Evolutionary conservation across 1,284 basidiomycete species (phyloP).

Genomic region (Boletus sp.): DNA sequence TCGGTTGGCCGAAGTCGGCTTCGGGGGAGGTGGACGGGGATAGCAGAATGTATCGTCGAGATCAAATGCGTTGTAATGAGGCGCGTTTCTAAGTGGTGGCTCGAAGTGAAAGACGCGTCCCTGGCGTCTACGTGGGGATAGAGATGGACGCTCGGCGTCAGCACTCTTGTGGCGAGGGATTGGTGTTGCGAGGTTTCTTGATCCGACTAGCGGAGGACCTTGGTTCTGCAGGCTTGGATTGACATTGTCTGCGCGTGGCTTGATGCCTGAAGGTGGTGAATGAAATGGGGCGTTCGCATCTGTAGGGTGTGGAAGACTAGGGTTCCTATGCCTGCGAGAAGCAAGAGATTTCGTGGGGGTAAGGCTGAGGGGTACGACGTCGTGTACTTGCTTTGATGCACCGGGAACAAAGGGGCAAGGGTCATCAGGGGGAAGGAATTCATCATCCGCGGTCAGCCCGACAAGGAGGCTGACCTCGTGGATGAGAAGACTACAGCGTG

Average conservation of each 20-base stretch:
- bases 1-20: conserved; percentile 17
- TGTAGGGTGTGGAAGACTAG: neutral
- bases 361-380: conserved; percentile 21
- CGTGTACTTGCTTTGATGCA: conserved; percentile 6
- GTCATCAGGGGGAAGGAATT: conserved; percentile 2
- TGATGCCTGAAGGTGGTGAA: neutral
- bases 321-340: conserved; percentile 10
- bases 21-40: conserved; percentile 23
- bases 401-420: neutral
- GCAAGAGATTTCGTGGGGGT: conserved; percentile 23
- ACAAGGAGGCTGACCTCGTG: conserved; percentile 34
- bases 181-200: conserved; percentile 2
- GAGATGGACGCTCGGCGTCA: conserved; percentile 5
- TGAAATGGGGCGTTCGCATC: neutral
- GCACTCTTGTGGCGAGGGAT: conserved; percentile 11
- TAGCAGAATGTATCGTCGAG: conserved; percentile 14
- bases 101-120: conserved; percentile 28
- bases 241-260: neutral
- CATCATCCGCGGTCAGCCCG: conserved; percentile 26
- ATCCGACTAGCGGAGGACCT: neutral
- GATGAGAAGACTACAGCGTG: conserved; percentile 29
- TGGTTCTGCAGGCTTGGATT: neutral
- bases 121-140: conserved; percentile 22
- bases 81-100: neutral
- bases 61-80: conserved; percentile 5